A percentile compares a stretch with the other conserved stretches of the same genome.
These are phyloP conservation scores for Aureobasidium lini DNA, from an alignment of 2,329 filamentous ascomycete genomes.

Conservation along the genomic window DNA sequence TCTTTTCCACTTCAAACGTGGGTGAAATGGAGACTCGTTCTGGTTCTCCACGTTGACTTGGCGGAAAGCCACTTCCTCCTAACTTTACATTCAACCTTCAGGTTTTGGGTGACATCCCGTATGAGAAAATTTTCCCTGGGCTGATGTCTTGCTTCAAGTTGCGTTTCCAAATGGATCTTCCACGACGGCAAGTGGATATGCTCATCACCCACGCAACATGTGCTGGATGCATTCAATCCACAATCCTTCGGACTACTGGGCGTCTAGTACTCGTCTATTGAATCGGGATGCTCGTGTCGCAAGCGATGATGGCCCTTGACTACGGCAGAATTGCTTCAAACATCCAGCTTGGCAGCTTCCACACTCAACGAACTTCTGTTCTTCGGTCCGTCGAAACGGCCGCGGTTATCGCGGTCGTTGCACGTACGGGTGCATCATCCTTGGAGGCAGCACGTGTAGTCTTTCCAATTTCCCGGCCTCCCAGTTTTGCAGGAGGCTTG, in stretches of 20 bases:
- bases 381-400: conserved; percentile 3
- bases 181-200: background rate
- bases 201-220: background rate
- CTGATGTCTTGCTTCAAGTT: background rate
- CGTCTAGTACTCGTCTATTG: background rate
- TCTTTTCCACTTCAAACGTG: background rate
- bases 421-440: background rate
- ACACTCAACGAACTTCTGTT: conserved; percentile 3
- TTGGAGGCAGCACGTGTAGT: background rate
- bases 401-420: background rate
- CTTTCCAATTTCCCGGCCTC: background rate
- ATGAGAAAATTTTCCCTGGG: background rate
- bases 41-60: conserved; percentile 1
- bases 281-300: background rate
- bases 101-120: background rate
- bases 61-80: conserved; percentile 8
- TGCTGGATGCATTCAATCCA: background rate
- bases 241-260: background rate
- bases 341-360: background rate
- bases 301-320: background rate
- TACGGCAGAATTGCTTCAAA: background rate
- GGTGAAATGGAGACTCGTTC: background rate
- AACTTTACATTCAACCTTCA: background rate
- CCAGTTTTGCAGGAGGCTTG: background rate
- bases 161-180: background rate